Evolutionary conservation across 495 filamentous ascomycete species (phyloP), one percentile per base, ranked within the genome.

Genomic region (Aspergillus haitiensis): DNA sequence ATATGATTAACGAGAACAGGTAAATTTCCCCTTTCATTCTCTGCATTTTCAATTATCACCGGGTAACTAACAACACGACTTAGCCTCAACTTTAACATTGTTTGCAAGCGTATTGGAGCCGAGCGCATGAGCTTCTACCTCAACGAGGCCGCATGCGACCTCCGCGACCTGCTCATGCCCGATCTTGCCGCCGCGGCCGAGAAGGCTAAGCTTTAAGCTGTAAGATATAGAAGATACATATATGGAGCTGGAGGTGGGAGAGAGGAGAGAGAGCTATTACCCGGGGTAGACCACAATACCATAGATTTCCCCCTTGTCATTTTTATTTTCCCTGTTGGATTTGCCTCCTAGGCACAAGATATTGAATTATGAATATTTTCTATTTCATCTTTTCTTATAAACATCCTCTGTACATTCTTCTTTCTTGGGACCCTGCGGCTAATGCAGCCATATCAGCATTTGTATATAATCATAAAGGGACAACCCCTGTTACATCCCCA

Each of bases 1-100:
- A 99, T 67, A 99, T 99, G 95, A 97, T 99, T 68, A 99, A 99
- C 69, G 94, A 99, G 82, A 96, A 95, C 74, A 87, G 78, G 82
- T 84, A 62, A 49, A 71, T 33, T 39, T 37, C 42, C n/a, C 18
- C 35, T 33, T 52, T 12, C 37, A 12, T 21, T 44, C 36, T 39
- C 36, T 13, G 3, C 34, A 13, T 45, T 18, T 50, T 42, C 48
- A 45, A 32, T 18, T 8, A 13, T 42, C 46, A 15, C 31, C 10
- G 36, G 52, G 50, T 55, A 52, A 64, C 72, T 64, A 71, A 55
- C 64, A 37, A 63, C 21, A 16, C 34, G 45, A 18, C 45, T 44
- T 60, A 92, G 91, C 74, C 82, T 99, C 61, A 93, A 97, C 83
- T 98, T 98, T 83, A 99, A 99, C 80, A 89, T 99, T 69, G 91